Evolutionary conservation across 257 asterid species (phyloP), one percentile per base, ranked within the genome.

Genomic region (Solanum dulcamara): DNA sequence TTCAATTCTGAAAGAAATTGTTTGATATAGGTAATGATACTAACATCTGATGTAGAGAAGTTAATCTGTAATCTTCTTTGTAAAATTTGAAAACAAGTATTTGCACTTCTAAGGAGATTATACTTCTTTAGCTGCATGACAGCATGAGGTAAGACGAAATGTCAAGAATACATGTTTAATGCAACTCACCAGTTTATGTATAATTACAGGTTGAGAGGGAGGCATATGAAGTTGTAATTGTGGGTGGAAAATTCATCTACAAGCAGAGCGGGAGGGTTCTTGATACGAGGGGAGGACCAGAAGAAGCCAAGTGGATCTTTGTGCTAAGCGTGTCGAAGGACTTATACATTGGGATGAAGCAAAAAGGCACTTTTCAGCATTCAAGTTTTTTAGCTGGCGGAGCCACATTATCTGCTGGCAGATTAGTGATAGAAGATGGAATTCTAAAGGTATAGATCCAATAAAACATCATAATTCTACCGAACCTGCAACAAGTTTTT

Each of bases 361-460:
- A 81, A 33, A 96, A 93, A 85, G 98, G 99, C 70, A 89, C 84
- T 0, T 96, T 96, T 87, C 99, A 96, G 33, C 99, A 96, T 87
- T 96, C 99, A 4, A 96, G 99, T 85, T 96, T 96, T 93, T 91
- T 96, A 92, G 98, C 99, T 13, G 99, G 99, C 10, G 99, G 98
- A 0, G 98, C 98, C 5, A 93, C 99, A 0, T 87, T 94, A 74
- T 93, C 98, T 33, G 99, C 99, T 10, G 99, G 99, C 8, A 92
- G 98, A 77, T 79, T 96, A 85, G 91, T 90, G 13, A 97, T 92
- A 2, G 94, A 96, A 87, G 88, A 93, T 67, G 99, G 99, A 22
- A 70, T 90, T 88, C 91, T 96, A 1, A 93, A 94, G 98, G 98
- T 95, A 88, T 33, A 18, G 1, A 79, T 48, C 18, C 0, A 79